These are phyloP conservation scores for Acorus gramineus DNA, from an alignment of 106 monocot genomes.

Conservation along the genomic window DNA sequence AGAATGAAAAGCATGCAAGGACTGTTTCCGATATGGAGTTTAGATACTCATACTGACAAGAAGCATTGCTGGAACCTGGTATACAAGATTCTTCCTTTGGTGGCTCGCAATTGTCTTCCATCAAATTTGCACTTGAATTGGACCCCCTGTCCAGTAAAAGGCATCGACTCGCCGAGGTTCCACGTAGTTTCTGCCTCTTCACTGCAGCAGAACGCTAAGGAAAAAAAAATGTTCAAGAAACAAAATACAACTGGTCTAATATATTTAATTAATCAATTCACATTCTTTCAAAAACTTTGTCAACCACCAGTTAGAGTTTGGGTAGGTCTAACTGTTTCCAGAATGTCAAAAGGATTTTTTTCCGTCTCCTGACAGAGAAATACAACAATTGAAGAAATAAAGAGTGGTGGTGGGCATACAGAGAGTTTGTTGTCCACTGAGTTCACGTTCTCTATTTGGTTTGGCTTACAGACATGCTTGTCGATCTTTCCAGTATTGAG, in stretches of 20 bases:
- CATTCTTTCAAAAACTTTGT: too few species aligned
- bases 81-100: background rate
- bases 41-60: background rate
- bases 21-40: background rate
- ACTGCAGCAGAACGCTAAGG: constrained; percentile 2
- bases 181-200: constrained; percentile 2
- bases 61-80: background rate
- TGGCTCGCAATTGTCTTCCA: background rate
- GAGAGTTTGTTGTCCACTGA: constrained; percentile 9
- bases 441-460: constrained; percentile 7
- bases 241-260: background rate
- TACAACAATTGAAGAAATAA: too few species aligned
- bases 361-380: too few species aligned
- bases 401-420: constrained; percentile 6
- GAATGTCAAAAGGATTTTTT: too few species aligned
- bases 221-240: constrained; percentile 3
- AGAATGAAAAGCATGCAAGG: too few species aligned
- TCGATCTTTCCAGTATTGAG: constrained; percentile 24
- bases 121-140: background rate
- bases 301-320: too few species aligned
- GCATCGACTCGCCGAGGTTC: constrained; percentile 6
- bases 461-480: constrained; percentile 12
- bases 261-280: background rate
- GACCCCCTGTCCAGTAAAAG: constrained; percentile 5
- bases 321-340: too few species aligned